A percentile compares a stretch with the other conserved stretches of the same genome.
These are phyloP conservation scores for Meripilus lineatus DNA, from an alignment of 1,284 basidiomycete genomes.

Conservation along the genomic window DNA sequence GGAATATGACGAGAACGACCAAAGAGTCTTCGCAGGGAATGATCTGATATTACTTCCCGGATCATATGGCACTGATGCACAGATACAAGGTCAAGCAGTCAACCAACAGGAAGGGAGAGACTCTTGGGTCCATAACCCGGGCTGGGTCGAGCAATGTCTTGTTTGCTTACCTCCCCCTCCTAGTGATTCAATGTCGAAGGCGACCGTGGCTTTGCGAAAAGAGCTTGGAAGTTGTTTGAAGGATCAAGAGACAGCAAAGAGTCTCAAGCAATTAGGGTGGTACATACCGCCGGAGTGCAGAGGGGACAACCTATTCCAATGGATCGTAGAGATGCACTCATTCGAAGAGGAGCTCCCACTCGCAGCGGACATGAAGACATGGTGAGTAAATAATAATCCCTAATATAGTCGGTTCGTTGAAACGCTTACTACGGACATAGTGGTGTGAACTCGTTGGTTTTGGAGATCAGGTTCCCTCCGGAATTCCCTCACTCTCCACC, in stretches of 20 bases:
- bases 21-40: constrained; percentile 32
- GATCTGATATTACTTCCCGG: neutral
- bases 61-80: neutral
- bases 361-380: constrained; percentile 46
- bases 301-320: constrained; percentile 61
- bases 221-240: constrained; percentile 51
- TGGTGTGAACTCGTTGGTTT: constrained; percentile 57
- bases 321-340: constrained; percentile 65
- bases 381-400: too few relatives aligned
- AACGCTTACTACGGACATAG: too few relatives aligned
- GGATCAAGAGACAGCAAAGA: constrained; percentile 46
- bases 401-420: too few relatives aligned
- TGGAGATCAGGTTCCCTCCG: constrained; percentile 60
- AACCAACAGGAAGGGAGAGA: constrained; percentile 20
- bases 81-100: neutral
- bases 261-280: constrained; percentile 54
- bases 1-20: constrained; percentile 45
- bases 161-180: constrained; percentile 50
- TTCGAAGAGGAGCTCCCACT: constrained; percentile 54
- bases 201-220: constrained; percentile 48
- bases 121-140: constrained; percentile 51
- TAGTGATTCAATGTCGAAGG: constrained; percentile 40
- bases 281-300: constrained; percentile 54
- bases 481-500: constrained; percentile 54
- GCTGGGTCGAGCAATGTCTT: constrained; percentile 40